Evolutionary conservation across 805 yeast genomes (phyloP).

Genomic region (Sungouiozyma ichnusensis): DNA sequence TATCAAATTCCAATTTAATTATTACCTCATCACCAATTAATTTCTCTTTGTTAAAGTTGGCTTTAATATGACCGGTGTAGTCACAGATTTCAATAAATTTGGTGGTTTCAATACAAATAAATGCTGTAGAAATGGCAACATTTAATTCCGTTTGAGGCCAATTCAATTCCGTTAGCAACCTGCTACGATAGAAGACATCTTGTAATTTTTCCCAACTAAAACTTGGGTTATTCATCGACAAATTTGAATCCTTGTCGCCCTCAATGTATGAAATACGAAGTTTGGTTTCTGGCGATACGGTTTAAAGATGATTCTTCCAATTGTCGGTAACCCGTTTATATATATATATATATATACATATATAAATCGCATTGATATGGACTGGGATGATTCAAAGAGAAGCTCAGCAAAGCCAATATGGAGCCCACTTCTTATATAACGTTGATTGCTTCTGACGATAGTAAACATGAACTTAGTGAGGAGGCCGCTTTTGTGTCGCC

Average conservation of each 20-base stretch:
- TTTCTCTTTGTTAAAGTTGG: constrained; percentile 6
- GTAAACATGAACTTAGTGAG: constrained; percentile 46
- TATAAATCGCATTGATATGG: background rate
- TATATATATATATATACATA: no score
- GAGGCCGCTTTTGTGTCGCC: constrained; percentile 73
- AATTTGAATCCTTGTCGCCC: background rate
- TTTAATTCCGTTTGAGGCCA: constrained; percentile 9
- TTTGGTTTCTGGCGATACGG: no score
- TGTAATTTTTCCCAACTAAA: constrained; percentile 71
- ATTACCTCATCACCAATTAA: constrained; percentile 9
- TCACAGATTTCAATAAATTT: constrained; percentile 29
- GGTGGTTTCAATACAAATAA: constrained; percentile 32
- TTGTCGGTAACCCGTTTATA: no score
- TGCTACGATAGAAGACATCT: constrained; percentile 54
- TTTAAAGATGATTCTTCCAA: no score
- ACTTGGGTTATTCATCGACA: constrained; percentile 30
- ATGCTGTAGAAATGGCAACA: constrained; percentile 31
- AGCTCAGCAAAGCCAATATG: no score
- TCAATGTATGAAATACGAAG: no score
- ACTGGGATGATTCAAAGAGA: background rate
- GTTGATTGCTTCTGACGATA: constrained; percentile 64
- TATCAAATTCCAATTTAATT: constrained; percentile 13
- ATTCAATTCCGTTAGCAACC: constrained; percentile 20
- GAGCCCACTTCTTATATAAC: constrained; percentile 34
- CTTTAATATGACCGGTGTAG: constrained; percentile 23